Conservation (phyloP, 2,329 filamentous ascomycete species). For the Monilinia laxa region DNA sequence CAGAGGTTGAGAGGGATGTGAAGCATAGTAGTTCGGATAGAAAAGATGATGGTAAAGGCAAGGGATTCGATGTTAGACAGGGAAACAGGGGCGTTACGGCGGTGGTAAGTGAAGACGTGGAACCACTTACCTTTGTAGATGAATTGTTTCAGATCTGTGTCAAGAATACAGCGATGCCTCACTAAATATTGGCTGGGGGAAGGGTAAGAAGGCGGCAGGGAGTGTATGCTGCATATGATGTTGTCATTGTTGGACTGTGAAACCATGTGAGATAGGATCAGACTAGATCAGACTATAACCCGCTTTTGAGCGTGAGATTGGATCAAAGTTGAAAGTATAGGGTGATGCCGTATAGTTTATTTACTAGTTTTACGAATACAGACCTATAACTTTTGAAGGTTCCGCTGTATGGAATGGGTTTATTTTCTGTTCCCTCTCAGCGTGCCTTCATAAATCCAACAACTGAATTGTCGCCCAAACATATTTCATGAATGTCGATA, state of each 20-base stretch:
- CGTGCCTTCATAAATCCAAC: too few species aligned
- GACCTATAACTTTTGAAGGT: neutral
- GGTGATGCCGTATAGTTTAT: neutral
- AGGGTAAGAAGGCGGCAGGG: neutral
- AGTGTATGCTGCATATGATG: neutral
- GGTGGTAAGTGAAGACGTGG: constrained; percentile 14
- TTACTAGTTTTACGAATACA: neutral
- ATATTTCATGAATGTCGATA: too few species aligned
- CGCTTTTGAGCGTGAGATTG: neutral
- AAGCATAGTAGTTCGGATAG: constrained; percentile 12
- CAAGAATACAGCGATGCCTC: constrained; percentile 19
- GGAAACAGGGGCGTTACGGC: constrained; percentile 13
- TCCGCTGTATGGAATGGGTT: neutral
- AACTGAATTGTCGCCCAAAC: too few species aligned
- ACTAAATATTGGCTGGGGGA: neutral
- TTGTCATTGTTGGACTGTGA: neutral
- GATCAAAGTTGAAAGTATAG: neutral
- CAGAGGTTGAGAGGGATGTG: constrained; percentile 18
- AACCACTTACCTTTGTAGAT: constrained; percentile 23
- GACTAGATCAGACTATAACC: neutral
- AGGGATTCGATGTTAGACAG: neutral
- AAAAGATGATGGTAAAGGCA: neutral
- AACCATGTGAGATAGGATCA: neutral
- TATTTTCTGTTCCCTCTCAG: neutral
- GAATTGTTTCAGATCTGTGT: constrained; percentile 24